Conservation (phyloP, 2,329 filamentous ascomycete genomes). For the Trichophyton verrucosum region DNA sequence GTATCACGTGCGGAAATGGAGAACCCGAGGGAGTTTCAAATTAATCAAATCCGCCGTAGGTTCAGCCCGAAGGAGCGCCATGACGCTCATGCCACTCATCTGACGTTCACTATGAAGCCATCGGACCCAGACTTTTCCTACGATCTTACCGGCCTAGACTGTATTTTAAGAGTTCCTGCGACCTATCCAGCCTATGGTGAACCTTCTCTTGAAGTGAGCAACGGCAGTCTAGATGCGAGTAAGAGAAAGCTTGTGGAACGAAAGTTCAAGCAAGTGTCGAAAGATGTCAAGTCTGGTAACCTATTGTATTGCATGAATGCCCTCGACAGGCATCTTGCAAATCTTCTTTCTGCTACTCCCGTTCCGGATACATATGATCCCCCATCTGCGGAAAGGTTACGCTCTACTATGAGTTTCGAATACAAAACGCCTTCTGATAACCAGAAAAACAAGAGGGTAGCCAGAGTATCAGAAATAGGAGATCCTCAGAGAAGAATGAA, state of each 20-base stretch:
- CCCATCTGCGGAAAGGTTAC: background rate
- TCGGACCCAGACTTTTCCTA: conserved; percentile 79
- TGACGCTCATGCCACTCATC: conserved; percentile 40
- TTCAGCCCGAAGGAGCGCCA: conserved; percentile 42
- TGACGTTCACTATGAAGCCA: conserved; percentile 55
- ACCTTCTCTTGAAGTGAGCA: conserved; percentile 52
- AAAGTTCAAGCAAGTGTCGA: conserved; percentile 56
- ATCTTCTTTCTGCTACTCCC: conserved; percentile 33
- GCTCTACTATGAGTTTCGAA: background rate
- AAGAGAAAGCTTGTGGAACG: conserved; percentile 66
- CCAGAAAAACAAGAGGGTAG: conserved; percentile 27
- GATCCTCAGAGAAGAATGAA: conserved; percentile 36
- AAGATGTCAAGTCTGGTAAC: conserved; percentile 40
- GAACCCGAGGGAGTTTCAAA: conserved; percentile 61
- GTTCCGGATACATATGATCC: conserved; percentile 36
- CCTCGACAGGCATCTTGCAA: conserved; percentile 53
- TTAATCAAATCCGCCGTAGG: conserved; percentile 58
- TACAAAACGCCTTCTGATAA: conserved; percentile 22
- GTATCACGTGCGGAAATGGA: conserved; percentile 51
- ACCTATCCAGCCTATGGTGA: conserved; percentile 45
- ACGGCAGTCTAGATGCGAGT: conserved; percentile 57
- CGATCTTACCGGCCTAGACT: conserved; percentile 57
- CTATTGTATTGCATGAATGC: conserved; percentile 55
- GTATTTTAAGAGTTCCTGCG: conserved; percentile 52
- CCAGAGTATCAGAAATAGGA: conserved; percentile 19